Percentiles rank a stretch among this genome's conserved stretches.
These are phyloP conservation scores for Tetraselmis striata DNA, from an alignment of 139 green algal species.

Conservation along the genomic window DNA sequence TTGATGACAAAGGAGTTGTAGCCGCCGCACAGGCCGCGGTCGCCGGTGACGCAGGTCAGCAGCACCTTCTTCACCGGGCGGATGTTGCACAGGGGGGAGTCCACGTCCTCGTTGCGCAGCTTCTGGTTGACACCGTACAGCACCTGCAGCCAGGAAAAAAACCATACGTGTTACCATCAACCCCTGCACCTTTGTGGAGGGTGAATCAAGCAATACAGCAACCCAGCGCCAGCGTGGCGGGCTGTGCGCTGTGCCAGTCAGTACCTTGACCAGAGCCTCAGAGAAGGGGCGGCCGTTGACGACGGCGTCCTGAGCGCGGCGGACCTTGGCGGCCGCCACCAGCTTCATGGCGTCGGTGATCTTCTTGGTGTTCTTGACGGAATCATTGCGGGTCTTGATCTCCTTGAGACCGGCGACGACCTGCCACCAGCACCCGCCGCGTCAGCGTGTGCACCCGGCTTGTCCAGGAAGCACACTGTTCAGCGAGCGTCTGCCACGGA, in stretches of 20 bases:
- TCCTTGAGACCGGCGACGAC: slow-evolving; percentile 76
- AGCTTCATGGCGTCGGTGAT: slow-evolving; percentile 98
- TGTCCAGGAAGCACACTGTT: neutral
- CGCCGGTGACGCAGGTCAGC: slow-evolving; percentile 85
- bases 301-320: slow-evolving; percentile 94
- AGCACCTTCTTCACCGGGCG: slow-evolving; percentile 92
- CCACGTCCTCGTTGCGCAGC: slow-evolving; percentile 91
- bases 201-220: neutral
- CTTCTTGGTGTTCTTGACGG: slow-evolving; percentile 98
- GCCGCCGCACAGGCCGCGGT: slow-evolving; percentile 96
- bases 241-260: too few species aligned
- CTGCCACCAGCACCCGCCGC: too few species aligned
- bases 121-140: slow-evolving; percentile 97
- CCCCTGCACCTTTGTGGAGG: neutral
- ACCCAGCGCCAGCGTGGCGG: too few species aligned
- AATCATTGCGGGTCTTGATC: slow-evolving; percentile 87
- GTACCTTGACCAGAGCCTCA: slow-evolving; percentile 99
- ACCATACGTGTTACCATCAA: neutral
- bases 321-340: slow-evolving; percentile 88
- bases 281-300: slow-evolving; percentile 94
- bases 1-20: slow-evolving; percentile 98
- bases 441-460: too few species aligned
- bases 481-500: neutral
- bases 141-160: slow-evolving; percentile 52
- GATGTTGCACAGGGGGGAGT: slow-evolving; percentile 86